phyloP scores from a whole-genome alignment of 257 asterid species.

The Solanum virginianum region DNA sequence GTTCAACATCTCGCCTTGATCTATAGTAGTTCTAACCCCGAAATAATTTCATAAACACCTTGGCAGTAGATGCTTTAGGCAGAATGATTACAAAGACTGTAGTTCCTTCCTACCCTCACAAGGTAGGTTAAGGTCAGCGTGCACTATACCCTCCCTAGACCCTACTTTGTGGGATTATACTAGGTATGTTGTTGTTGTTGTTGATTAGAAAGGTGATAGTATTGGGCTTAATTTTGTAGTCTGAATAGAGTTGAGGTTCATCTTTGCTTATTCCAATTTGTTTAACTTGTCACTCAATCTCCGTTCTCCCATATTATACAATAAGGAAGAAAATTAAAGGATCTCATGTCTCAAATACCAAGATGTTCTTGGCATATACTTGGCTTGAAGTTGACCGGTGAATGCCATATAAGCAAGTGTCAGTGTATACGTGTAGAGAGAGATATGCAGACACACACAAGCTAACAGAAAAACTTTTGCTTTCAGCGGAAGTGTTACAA shows the following conservation, averaged over 20 bases:
- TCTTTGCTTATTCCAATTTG: neutral
- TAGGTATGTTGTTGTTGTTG: neutral
- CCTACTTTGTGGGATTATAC: neutral
- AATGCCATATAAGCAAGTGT: neutral
- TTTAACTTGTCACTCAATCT: neutral
- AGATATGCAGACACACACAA: neutral
- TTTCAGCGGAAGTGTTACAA: neutral
- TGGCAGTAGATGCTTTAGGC: neutral
- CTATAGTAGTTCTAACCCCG: neutral
- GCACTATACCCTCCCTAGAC: neutral
- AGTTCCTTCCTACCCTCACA: neutral
- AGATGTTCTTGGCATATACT: neutral
- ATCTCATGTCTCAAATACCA: neutral
- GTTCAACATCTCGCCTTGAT: neutral
- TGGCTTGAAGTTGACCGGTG: neutral
- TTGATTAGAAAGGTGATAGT: neutral
- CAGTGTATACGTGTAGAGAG: neutral
- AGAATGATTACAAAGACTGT: neutral
- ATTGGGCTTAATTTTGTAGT: neutral
- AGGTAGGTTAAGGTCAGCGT: neutral
- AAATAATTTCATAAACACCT: neutral
- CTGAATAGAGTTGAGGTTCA: neutral
- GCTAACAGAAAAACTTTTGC: neutral
- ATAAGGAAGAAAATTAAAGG: neutral
- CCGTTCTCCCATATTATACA: neutral